Conservation (phyloP, 371 early-diverging fungal species). For the Sporodiniella umbellata region DNA sequence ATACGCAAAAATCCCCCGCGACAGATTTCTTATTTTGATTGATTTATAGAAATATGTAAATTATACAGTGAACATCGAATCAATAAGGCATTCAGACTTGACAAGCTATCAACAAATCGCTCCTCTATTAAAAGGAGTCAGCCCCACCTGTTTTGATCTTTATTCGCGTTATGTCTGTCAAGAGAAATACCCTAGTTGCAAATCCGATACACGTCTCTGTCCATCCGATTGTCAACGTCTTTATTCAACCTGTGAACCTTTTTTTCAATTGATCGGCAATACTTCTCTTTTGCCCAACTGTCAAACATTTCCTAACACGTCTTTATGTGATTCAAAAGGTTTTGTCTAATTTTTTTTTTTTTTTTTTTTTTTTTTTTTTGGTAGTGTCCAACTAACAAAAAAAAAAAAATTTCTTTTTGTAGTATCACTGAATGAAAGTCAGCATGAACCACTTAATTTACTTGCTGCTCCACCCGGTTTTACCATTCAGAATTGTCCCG, state of each 20-base stretch:
- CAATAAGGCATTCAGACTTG: too few relatives aligned
- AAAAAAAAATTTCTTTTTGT: neutral
- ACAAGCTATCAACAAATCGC: too few relatives aligned
- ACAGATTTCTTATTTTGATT: neutral
- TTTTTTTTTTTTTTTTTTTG: too few relatives aligned
- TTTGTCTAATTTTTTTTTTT: neutral
- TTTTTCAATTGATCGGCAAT: constrained; percentile 3
- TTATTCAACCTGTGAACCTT: neutral
- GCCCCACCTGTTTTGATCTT: constrained; percentile 4
- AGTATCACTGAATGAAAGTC: constrained; percentile 12
- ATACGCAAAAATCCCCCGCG: neutral
- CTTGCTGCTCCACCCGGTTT: constrained; percentile 13
- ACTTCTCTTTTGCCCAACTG: constrained; percentile 11
- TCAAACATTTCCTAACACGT: constrained; percentile 1
- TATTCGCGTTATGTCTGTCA: constrained; percentile 19
- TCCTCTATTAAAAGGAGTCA: neutral
- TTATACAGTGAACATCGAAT: constrained; percentile 3
- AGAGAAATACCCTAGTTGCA: constrained; percentile 19
- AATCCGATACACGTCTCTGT: neutral
- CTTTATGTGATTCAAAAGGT: constrained; percentile 4
- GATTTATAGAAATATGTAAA: constrained; percentile 12
- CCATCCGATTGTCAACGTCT: neutral
- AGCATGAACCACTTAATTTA: constrained; percentile 4
- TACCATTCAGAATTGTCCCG: constrained; percentile 13
- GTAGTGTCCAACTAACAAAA: too few relatives aligned